phyloP scores from a whole-genome alignment of 2,329 filamentous ascomycete genomes.

The Alternaria brassicicola region DNA sequence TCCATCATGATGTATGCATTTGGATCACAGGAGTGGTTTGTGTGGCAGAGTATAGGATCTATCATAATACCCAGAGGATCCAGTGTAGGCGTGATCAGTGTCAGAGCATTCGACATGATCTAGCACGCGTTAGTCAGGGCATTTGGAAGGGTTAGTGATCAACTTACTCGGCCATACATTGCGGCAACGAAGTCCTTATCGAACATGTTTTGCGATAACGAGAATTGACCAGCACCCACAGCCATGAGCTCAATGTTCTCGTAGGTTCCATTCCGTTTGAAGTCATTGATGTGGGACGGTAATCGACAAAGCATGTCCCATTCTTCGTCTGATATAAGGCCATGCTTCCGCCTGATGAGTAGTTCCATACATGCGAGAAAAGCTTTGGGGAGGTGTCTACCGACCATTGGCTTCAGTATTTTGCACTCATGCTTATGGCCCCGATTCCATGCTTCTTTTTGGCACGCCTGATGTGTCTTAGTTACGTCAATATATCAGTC shows the following conservation, averaged over 20 bases:
- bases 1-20: slow-evolving; percentile 66
- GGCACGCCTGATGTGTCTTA: slow-evolving; percentile 57
- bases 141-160: background rate
- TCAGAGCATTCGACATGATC: slow-evolving; percentile 64
- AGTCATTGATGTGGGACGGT: slow-evolving; percentile 57
- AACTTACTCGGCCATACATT: slow-evolving; percentile 54
- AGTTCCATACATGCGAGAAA: slow-evolving; percentile 63
- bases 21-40: slow-evolving; percentile 68
- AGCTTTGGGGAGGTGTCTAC: slow-evolving; percentile 58
- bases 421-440: slow-evolving; percentile 66
- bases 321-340: slow-evolving; percentile 46
- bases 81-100: slow-evolving; percentile 60
- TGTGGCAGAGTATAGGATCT: slow-evolving; percentile 59
- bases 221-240: slow-evolving; percentile 61
- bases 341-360: slow-evolving; percentile 53
- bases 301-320: slow-evolving; percentile 54
- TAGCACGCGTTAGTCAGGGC: slow-evolving; percentile 29
- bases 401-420: slow-evolving; percentile 54
- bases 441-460: slow-evolving; percentile 64
- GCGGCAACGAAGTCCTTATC: slow-evolving; percentile 51
- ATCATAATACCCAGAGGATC: slow-evolving; percentile 66
- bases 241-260: slow-evolving; percentile 60
- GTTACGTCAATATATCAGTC: background rate
- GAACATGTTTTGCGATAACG: slow-evolving; percentile 50
- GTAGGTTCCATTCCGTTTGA: slow-evolving; percentile 50